Conservation (phyloP, 805 yeast genomes). For the Kodamaea leandrae region DNA sequence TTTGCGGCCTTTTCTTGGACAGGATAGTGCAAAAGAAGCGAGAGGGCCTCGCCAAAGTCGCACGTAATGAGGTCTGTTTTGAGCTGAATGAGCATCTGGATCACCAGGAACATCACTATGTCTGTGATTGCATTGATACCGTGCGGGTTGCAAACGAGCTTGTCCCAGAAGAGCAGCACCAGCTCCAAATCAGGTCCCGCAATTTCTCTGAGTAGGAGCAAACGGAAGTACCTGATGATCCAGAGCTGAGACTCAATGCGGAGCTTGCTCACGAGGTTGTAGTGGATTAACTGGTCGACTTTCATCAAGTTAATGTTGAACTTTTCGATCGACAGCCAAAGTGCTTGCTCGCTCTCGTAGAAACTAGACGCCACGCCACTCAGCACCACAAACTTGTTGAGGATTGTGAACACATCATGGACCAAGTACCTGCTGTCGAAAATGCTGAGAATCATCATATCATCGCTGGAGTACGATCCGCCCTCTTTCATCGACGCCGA, state of each 20-base stretch:
- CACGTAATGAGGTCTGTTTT: slow-evolving; percentile 44
- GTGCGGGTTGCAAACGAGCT: slow-evolving; percentile 31
- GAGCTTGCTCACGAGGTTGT: slow-evolving; percentile 41
- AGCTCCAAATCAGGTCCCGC: slow-evolving; percentile 32
- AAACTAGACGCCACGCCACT: slow-evolving; percentile 35
- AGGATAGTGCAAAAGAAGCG: slow-evolving; percentile 51
- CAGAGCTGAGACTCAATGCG: slow-evolving; percentile 51
- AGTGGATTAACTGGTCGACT: slow-evolving; percentile 48
- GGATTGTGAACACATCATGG: slow-evolving; percentile 45
- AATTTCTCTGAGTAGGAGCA: slow-evolving; percentile 47
- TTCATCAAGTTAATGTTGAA: slow-evolving; percentile 49
- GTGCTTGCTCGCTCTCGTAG: slow-evolving; percentile 39
- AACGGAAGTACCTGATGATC: slow-evolving; percentile 51
- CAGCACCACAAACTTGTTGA: slow-evolving; percentile 40
- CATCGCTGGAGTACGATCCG: slow-evolving; percentile 23
- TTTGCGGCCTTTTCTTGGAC: slow-evolving; percentile 13
- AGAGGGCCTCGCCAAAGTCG: slow-evolving; percentile 53
- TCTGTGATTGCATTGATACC: slow-evolving; percentile 28
- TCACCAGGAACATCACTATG: slow-evolving; percentile 40
- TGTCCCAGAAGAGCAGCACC: slow-evolving; percentile 48
- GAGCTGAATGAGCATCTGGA: slow-evolving; percentile 43
- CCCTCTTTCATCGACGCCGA: slow-evolving; percentile 14
- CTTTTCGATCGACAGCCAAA: slow-evolving; percentile 46
- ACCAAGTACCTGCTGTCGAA: slow-evolving; percentile 36
- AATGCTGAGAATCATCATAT: slow-evolving; percentile 35